Conservation (phyloP, 2,329 filamentous ascomycete species). For the Penicillium sp. region DNA sequence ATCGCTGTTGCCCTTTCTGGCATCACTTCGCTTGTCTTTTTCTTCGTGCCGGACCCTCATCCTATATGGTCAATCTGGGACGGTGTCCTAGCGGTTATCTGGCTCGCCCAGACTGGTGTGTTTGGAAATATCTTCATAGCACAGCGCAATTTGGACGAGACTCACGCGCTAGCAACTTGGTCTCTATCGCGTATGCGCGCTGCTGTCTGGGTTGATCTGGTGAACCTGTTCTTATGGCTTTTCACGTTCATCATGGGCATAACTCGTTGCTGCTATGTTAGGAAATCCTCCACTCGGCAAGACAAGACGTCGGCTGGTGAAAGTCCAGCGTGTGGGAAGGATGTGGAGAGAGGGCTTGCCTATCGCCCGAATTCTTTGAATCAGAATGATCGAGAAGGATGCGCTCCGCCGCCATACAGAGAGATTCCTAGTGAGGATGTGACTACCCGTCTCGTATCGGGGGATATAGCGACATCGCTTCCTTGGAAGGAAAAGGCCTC, state of each 20-base stretch:
- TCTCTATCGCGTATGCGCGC: conserved; percentile 6
- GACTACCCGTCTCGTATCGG: too few species aligned
- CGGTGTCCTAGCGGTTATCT: conserved; percentile 5
- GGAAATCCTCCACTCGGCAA: background rate
- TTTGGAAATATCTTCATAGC: conserved; percentile 6
- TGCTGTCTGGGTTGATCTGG: conserved; percentile 7
- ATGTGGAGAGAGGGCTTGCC: too few species aligned
- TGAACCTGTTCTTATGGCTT: conserved; percentile 10
- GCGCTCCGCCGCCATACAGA: too few species aligned
- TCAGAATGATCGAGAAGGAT: too few species aligned
- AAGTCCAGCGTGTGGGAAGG: too few species aligned
- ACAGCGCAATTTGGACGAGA: background rate
- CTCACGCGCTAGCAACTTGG: background rate
- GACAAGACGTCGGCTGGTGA: too few species aligned
- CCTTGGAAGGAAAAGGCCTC: too few species aligned
- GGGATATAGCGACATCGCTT: too few species aligned
- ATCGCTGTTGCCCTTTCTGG: conserved; percentile 9
- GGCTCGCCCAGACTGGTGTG: conserved; percentile 7
- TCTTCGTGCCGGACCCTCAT: conserved; percentile 4
- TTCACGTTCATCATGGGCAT: conserved; percentile 8
- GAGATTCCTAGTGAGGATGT: too few species aligned
- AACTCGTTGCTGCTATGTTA: conserved; percentile 5
- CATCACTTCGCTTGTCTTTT: conserved; percentile 11
- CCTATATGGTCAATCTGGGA: conserved; percentile 10
- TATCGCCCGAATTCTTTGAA: too few species aligned